phyloP scores from a whole-genome alignment of 306 rosid genomes.

The Begonia masoniana region DNA sequence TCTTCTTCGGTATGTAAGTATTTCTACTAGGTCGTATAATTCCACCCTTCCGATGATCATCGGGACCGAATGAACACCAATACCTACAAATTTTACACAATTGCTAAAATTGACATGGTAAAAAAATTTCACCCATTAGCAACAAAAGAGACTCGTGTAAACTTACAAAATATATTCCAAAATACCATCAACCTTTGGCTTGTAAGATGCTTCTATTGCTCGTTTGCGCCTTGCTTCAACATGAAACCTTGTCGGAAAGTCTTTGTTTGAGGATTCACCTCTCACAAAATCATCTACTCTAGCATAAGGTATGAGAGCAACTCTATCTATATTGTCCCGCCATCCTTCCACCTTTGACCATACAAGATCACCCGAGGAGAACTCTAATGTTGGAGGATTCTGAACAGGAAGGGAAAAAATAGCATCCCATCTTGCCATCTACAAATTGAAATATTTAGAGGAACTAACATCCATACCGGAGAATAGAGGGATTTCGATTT shows the following conservation, averaged over 20 bases:
- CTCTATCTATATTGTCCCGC: slow-evolving; percentile 72
- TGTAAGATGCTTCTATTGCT: slow-evolving; percentile 32
- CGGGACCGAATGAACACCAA: slow-evolving; percentile 99
- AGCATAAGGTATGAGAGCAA: slow-evolving; percentile 72
- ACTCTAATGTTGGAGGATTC: slow-evolving; percentile 70
- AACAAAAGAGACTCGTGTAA: slow-evolving; percentile 1
- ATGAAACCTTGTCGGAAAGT: slow-evolving; percentile 81
- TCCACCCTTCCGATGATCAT: slow-evolving; percentile 82
- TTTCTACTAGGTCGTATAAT: slow-evolving; percentile 65
- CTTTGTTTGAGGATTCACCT: slow-evolving; percentile 69
- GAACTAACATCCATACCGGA: no score
- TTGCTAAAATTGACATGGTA: background rate
- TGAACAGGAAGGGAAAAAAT: slow-evolving; percentile 88
- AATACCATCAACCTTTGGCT: slow-evolving; percentile 87
- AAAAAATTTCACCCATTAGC: no score
- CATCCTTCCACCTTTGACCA: slow-evolving; percentile 96
- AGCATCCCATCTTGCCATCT: slow-evolving; percentile 95
- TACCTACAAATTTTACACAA: slow-evolving; percentile 36
- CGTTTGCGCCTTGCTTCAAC: slow-evolving; percentile 75
- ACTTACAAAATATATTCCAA: slow-evolving; percentile 91
- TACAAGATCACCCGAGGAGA: slow-evolving; percentile 55
- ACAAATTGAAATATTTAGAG: background rate
- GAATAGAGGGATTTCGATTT: no score
- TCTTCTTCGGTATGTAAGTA: slow-evolving; percentile 69
- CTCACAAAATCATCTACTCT: slow-evolving; percentile 85